A percentile compares a stretch with the other conserved stretches of the same genome.
These are phyloP conservation scores for Leersia perrieri DNA, from an alignment of 176 grass and related monocot genomes.

Conservation along the genomic window DNA sequence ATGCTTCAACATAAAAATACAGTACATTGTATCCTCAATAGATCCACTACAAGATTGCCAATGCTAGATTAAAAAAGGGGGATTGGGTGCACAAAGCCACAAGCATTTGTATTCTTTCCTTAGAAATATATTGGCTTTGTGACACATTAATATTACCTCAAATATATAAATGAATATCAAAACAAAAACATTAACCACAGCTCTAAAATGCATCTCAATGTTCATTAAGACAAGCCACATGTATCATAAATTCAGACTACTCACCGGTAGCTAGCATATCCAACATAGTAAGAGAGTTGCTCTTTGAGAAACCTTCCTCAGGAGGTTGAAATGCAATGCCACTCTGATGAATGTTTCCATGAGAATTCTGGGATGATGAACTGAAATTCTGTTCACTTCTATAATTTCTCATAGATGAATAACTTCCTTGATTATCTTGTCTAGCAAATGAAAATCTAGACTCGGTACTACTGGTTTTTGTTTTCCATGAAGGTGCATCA, in stretches of 20 bases:
- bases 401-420: constrained; percentile 51
- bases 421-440: constrained; percentile 65
- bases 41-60: constrained; percentile 10
- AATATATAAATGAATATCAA: not conserved
- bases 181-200: constrained; percentile 9
- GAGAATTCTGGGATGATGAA: constrained; percentile 47
- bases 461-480: constrained; percentile 51
- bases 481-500: constrained; percentile 49
- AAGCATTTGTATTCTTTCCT: not conserved
- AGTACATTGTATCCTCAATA: not conserved
- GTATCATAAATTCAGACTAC: constrained; percentile 25
- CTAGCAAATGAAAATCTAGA: constrained; percentile 97
- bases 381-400: constrained; percentile 47
- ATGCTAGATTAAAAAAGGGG: not conserved
- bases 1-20: constrained; percentile 14
- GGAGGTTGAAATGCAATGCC: constrained; percentile 40
- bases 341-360: constrained; percentile 47
- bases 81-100: not conserved
- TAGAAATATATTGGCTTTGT: not conserved
- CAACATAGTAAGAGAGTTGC: constrained; percentile 23
- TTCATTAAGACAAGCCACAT: not conserved
- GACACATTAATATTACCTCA: constrained; percentile 5
- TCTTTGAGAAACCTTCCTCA: constrained; percentile 41
- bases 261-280: constrained; percentile 51
- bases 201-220: constrained; percentile 14